Evolutionary conservation across 768 basidiomycete species (phyloP), one percentile per base, ranked within the genome.

Genomic region (Zangia roseola): DNA sequence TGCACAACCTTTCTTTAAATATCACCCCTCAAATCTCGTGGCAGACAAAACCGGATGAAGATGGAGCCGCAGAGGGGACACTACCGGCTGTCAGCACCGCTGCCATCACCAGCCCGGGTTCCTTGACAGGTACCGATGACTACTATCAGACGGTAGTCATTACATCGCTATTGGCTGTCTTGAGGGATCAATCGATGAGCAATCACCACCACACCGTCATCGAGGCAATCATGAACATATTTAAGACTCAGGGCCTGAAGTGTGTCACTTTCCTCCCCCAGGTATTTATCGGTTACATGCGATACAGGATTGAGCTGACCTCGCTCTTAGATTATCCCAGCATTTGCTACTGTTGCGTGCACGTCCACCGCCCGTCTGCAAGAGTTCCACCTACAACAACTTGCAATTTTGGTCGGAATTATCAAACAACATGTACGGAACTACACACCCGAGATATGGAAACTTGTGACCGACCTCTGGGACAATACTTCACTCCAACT

Each of bases 131-230:
- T 17, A 84, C 91, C 6, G 97, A 98, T 55, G 95, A 97, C 64
- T 98, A 94, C 69, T 99, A 94, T 71, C 97, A 98, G 65, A 92
- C 91, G 6, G 92, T 94, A 6, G 94, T 94, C 31, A 91, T 99
- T 64, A 88, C 83, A 23, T 81, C 93, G 0, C 78, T 99, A 10
- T 78, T 98, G 28, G 79, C 82, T 35, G 88, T 99, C 49, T 67
- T 99, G 53, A 90, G 86, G 62, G 97, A 99, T 64, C 85, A 90
- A 45, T 84, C 93, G 1, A 76, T 97, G 51, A 88, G 80, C 60
- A 84, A 76, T 47, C 86, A 91, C 58, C 94, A 97, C 59, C 88
- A 97, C 60, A 88, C 85, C 20, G 95, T 94, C 40, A 94, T 98
- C 48, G 94, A 98, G 65, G 94, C 94, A 2, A 88, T 99, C 58